phyloP scores from a whole-genome alignment of 345 rosid genomes.

The Acer negundo region DNA sequence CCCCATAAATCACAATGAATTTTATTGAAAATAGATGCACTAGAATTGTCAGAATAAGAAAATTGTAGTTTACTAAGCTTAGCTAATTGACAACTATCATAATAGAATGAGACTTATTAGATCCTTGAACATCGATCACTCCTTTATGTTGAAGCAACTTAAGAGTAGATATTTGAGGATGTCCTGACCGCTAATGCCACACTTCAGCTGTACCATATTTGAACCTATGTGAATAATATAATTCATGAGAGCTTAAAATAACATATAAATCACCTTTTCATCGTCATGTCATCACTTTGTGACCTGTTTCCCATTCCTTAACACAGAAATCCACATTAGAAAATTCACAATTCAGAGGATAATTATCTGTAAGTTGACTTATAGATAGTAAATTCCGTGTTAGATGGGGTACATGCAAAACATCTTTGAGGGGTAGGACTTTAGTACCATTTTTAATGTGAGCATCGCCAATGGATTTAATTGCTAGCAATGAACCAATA shows the following conservation, averaged over 20 bases:
- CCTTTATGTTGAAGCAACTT: slow-evolving; percentile 18
- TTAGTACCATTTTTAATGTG: not conserved
- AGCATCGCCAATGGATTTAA: not conserved
- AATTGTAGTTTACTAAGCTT: slow-evolving; percentile 13
- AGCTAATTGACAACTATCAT: slow-evolving; percentile 24
- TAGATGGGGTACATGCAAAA: not conserved
- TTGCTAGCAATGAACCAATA: slow-evolving; percentile 4
- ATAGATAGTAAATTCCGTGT: slow-evolving; percentile 4
- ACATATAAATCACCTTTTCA: slow-evolving; percentile 12
- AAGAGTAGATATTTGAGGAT: not conserved
- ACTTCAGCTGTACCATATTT: slow-evolving; percentile 2
- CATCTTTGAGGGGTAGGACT: not conserved
- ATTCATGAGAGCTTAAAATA: not conserved
- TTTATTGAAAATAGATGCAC: not conserved
- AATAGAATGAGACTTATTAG: not conserved
- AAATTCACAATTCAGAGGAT: slow-evolving; percentile 15
- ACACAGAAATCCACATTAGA: slow-evolving; percentile 20
- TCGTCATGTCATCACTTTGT: not conserved
- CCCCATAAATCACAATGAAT: slow-evolving; percentile 21
- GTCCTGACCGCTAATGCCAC: slow-evolving; percentile 18
- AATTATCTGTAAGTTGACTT: slow-evolving; percentile 10
- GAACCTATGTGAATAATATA: not conserved
- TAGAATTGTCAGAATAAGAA: not conserved
- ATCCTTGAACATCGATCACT: slow-evolving; percentile 8
- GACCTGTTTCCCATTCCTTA: slow-evolving; percentile 11